phyloP scores from a whole-genome alignment of 1,139 yeast species.

The Hansenula lynferdii region DNA sequence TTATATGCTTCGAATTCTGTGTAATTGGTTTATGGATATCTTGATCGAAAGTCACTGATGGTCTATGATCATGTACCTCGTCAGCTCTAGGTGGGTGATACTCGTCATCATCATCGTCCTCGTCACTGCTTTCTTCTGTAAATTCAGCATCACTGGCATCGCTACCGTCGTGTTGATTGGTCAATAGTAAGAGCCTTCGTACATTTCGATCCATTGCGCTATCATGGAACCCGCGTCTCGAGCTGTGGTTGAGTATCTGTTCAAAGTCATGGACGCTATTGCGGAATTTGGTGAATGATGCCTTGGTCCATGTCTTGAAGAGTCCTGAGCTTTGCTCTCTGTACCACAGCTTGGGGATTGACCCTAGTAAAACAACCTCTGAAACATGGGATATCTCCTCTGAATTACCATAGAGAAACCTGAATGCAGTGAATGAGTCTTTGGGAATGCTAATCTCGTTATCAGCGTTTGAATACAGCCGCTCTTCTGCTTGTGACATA shows the following conservation, averaged over 20 bases:
- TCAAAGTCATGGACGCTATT: constrained; percentile 2
- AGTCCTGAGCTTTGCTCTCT: constrained; percentile 27
- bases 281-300: constrained; percentile 22
- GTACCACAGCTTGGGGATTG: constrained; percentile 61
- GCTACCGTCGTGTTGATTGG: constrained; percentile 1
- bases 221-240: constrained; percentile 6
- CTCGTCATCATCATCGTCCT: constrained; percentile 1
- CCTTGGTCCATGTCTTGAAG: constrained; percentile 15
- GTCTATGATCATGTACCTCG: neutral
- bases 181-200: constrained; percentile 5
- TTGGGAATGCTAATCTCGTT: constrained; percentile 4
- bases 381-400: constrained; percentile 45
- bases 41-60: too few relatives aligned
- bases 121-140: constrained; percentile 3
- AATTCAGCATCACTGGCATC: constrained; percentile 4
- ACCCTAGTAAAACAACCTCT: constrained; percentile 53
- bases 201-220: constrained; percentile 3
- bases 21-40: too few relatives aligned
- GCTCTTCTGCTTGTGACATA: too few relatives aligned
- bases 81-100: constrained; percentile 2
- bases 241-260: constrained; percentile 6
- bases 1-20: too few relatives aligned
- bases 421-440: constrained; percentile 57
- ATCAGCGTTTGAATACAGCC: neutral
- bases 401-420: constrained; percentile 52